These are phyloP conservation scores for Russula lepida DNA, from an alignment of 768 basidiomycete species.

Conservation along the genomic window DNA sequence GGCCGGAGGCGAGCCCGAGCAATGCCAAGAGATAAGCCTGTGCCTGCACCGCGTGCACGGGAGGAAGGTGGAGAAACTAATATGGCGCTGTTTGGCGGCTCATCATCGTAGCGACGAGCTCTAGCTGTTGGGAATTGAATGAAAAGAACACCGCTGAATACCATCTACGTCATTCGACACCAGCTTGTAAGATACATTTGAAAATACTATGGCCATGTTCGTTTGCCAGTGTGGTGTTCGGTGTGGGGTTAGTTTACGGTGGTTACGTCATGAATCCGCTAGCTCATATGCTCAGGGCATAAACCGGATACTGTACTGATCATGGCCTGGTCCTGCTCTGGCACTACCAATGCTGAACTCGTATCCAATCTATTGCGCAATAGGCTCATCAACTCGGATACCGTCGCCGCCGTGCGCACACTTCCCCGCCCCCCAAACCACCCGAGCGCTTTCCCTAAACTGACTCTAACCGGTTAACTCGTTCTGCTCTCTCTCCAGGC, in stretches of 20 bases:
- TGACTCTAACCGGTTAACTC: neutral
- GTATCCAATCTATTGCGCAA: conserved; percentile 52
- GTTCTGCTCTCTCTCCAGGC: conserved; percentile 27
- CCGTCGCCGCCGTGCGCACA: conserved; percentile 44
- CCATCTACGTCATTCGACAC: neutral
- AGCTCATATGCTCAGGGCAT: neutral
- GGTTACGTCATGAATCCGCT: neutral
- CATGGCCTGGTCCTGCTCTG: conserved; percentile 83
- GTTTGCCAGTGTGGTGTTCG: too few species aligned
- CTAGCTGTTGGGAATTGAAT: conserved; percentile 32
- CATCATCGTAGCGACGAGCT: conserved; percentile 35
- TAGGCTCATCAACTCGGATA: conserved; percentile 48
- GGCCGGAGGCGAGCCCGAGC: neutral
- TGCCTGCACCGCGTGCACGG: neutral
- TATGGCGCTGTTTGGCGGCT: conserved; percentile 27
- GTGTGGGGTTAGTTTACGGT: too few species aligned
- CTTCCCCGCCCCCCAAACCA: neutral
- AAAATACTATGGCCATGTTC: too few species aligned
- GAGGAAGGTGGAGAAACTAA: neutral
- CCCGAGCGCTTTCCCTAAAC: neutral
- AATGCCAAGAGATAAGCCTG: neutral
- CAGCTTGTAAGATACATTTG: too few species aligned
- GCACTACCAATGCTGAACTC: conserved; percentile 62
- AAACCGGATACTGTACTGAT: conserved; percentile 33
- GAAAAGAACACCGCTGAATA: too few species aligned